Evolutionary conservation across 257 asterid genomes (phyloP), one percentile per base, ranked within the genome.

Genomic region (Solanum commersonii): DNA sequence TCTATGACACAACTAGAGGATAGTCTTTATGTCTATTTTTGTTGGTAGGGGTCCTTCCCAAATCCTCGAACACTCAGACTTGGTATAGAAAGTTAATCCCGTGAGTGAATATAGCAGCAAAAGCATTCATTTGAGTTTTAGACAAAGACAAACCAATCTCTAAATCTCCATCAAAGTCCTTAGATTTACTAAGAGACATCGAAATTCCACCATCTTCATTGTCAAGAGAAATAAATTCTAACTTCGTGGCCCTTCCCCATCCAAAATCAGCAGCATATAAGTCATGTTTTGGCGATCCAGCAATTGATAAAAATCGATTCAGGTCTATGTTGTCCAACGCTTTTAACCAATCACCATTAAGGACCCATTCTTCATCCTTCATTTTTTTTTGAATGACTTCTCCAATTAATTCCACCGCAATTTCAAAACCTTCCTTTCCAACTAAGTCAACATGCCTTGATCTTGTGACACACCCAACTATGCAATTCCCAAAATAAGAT

Each of bases 401-500:
- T 37, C 40, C 40, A 8, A 37, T 37, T 0, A 8, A 7, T 37
- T 37, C 40, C 40, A 37, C 40, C 10, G 40, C 40, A 37, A 37
- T 37, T 37, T 7, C 10, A 37, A 37, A 37, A 0, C 40, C 40
- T 37, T 2, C 40, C 40, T 37, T 37, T 37, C 40, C 40, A 37
- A 37, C 40, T 37, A 37, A 37, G 40, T 37, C 10, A 8, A 38
- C 42, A 38, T 8, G 42, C 10, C 42, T 38, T 38, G 87, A 89
- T 20, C 40, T 91, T 10, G 33, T 84, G 3, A 89, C 83, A 46
- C 18, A 13, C 18, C 7, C 56, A 13, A 46, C 20, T 31, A 93
- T 22, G 81, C 95, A 92, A 72, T 93, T 93, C 23, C 96, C 94
- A 12, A 93, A 92, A 88, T 92, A 92, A 46, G 81, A 68, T 52